phyloP scores from a whole-genome alignment of 768 basidiomycete species.

The Phanerochaete sordida region DNA sequence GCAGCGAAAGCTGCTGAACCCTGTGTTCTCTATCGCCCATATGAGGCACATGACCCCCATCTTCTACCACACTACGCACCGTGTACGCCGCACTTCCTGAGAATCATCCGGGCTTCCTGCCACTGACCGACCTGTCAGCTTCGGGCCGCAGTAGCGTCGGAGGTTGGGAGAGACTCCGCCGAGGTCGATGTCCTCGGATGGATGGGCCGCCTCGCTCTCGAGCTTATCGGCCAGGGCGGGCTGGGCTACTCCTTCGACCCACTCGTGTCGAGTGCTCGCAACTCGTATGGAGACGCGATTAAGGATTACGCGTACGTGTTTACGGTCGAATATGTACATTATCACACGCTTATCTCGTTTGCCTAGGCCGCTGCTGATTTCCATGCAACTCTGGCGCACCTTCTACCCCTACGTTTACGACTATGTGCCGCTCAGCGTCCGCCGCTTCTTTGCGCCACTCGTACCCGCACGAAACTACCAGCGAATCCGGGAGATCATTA shows the following conservation, averaged over 20 bases:
- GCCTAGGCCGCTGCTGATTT: constrained; percentile 8
- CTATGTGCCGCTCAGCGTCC: constrained; percentile 17
- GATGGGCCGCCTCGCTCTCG: constrained; percentile 18
- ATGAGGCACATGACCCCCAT: constrained; percentile 19
- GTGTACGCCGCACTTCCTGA: not conserved
- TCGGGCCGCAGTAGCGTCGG: not conserved
- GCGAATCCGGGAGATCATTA: constrained; percentile 29
- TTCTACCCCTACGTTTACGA: constrained; percentile 13
- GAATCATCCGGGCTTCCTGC: not conserved
- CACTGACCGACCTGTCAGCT: not conserved
- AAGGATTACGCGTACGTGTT: constrained; percentile 15
- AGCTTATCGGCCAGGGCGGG: constrained; percentile 21
- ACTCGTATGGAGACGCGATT: constrained; percentile 15
- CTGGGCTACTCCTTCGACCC: constrained; percentile 20
- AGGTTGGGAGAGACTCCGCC: not conserved
- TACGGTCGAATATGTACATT: not conserved
- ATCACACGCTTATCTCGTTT: not conserved
- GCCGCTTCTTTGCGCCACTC: constrained; percentile 28
- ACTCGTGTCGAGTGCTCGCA: constrained; percentile 6
- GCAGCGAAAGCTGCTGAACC: constrained; percentile 14
- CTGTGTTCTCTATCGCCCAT: constrained; percentile 17
- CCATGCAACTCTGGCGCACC: not conserved
- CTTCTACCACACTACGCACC: constrained; percentile 13
- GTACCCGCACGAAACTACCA: constrained; percentile 31
- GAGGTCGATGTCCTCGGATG: constrained; percentile 17